Evolutionary conservation across 2,329 filamentous ascomycete species (phyloP).

Genomic region (Chlorencoelia australis): DNA sequence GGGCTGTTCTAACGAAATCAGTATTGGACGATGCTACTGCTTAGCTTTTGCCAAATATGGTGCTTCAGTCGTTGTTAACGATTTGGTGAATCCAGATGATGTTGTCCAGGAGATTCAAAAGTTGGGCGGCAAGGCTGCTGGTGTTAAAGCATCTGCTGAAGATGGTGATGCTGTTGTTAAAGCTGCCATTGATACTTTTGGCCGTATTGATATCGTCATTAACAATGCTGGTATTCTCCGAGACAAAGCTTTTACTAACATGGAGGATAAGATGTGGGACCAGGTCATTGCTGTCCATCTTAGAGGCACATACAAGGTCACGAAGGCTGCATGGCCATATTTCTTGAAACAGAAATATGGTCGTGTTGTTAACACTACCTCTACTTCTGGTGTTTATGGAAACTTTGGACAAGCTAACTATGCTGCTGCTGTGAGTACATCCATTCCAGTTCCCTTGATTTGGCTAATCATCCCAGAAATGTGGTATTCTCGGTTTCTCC

Average conservation of each 20-base stretch:
- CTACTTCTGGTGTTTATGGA: conserved; percentile 94
- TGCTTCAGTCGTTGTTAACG: conserved; percentile 85
- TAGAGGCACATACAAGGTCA: conserved; percentile 89
- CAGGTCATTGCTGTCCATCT: conserved; percentile 87
- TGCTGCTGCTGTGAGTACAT: conserved; percentile 61
- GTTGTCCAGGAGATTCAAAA: conserved; percentile 91
- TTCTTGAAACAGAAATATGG: conserved; percentile 99
- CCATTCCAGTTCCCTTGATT: conserved; percentile 28
- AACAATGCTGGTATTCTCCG: conserved; percentile 98
- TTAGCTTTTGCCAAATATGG: conserved; percentile 79
- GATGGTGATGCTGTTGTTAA: conserved; percentile 89
- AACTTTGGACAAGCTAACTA: conserved; percentile 99
- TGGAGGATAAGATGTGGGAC: conserved; percentile 92
- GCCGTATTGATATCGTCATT: conserved; percentile 87
- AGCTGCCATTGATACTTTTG: conserved; percentile 84
- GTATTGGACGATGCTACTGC: conserved; percentile 84
- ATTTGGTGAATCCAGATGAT: conserved; percentile 82
- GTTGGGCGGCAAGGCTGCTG: conserved; percentile 77
- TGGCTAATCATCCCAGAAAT: conserved; percentile 46
- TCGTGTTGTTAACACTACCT: conserved; percentile 92
- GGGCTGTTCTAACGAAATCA: conserved; percentile 19
- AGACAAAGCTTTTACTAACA: conserved; percentile 96
- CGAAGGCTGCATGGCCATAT: conserved; percentile 95
- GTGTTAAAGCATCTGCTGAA: conserved; percentile 87
- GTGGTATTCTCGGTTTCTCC: conserved; percentile 90